Evolutionary conservation across 208 protist species (phyloP).

Genomic region (Crithidia expoeki): DNA sequence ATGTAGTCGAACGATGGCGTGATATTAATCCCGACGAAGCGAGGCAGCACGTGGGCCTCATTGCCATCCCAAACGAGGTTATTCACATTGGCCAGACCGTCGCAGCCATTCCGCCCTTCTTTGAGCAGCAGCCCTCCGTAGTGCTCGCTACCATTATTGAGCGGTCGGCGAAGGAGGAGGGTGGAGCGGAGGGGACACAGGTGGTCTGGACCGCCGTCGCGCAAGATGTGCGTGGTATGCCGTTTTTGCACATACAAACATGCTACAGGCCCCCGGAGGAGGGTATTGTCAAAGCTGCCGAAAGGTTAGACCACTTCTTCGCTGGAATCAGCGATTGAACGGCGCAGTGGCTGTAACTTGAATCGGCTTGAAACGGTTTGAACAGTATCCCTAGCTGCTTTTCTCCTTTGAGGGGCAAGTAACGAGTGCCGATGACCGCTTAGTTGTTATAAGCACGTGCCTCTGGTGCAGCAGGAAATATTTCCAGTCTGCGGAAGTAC

Average conservation of each 20-base stretch:
- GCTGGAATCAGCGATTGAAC: conserved; percentile 1
- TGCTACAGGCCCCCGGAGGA: conserved; percentile 61
- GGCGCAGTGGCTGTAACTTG: no score
- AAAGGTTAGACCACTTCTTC: conserved; percentile 75
- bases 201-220: conserved; percentile 66
- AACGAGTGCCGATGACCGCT: no score
- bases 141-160: conserved; percentile 73
- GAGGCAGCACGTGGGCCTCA: conserved; percentile 36
- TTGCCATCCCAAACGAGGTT: conserved; percentile 31
- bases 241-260: conserved; percentile 50
- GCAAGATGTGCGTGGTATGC: conserved; percentile 51
- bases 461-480: no score
- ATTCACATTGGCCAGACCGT: conserved; percentile 65
- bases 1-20: conserved; percentile 66
- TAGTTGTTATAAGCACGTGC: no score
- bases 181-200: conserved; percentile 8
- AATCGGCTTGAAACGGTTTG: no score
- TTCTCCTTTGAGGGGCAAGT: no score
- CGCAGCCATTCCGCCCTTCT: conserved; percentile 63
- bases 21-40: conserved; percentile 52
- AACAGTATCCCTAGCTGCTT: no score
- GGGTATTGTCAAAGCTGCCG: conserved; percentile 35
- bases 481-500: no score
- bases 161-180: conserved; percentile 15
- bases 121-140: conserved; percentile 64